Evolutionary conservation across 2,329 filamentous ascomycete species (phyloP).

Genomic region (Ceratocystis papillata): DNA sequence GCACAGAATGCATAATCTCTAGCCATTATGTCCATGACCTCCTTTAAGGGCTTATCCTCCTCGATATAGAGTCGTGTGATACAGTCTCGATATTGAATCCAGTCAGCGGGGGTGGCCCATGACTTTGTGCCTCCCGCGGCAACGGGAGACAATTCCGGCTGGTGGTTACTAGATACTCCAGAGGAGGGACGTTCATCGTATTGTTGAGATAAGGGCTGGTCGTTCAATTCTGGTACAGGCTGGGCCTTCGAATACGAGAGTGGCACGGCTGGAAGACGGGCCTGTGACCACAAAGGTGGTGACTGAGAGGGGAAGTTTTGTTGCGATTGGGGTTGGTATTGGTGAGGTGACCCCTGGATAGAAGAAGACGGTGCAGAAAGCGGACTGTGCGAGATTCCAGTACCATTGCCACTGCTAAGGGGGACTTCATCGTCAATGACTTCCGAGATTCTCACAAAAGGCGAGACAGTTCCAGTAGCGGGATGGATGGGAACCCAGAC

Average conservation of each 20-base stretch:
- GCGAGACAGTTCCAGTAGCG: constrained; percentile 15
- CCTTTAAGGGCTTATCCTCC: constrained; percentile 23
- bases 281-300: constrained; percentile 20
- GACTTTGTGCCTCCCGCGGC: constrained; percentile 16
- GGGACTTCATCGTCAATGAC: constrained; percentile 20
- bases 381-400: constrained; percentile 16
- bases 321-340: constrained; percentile 19
- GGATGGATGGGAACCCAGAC: constrained; percentile 23
- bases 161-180: constrained; percentile 19
- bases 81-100: constrained; percentile 20
- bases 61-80: constrained; percentile 24
- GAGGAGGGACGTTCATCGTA: constrained; percentile 22
- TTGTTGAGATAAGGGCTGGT: constrained; percentile 19
- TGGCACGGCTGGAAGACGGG: constrained; percentile 18
- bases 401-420: not conserved
- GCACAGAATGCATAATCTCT: constrained; percentile 21
- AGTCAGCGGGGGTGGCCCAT: constrained; percentile 23
- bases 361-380: constrained; percentile 20
- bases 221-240: constrained; percentile 5
- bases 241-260: constrained; percentile 13
- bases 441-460: constrained; percentile 23
- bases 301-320: constrained; percentile 15
- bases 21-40: constrained; percentile 24
- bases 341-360: constrained; percentile 21
- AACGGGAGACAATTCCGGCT: constrained; percentile 10